Evolutionary conservation across 495 filamentous ascomycete species (phyloP).

Genomic region (Amorphotheca resinae): DNA sequence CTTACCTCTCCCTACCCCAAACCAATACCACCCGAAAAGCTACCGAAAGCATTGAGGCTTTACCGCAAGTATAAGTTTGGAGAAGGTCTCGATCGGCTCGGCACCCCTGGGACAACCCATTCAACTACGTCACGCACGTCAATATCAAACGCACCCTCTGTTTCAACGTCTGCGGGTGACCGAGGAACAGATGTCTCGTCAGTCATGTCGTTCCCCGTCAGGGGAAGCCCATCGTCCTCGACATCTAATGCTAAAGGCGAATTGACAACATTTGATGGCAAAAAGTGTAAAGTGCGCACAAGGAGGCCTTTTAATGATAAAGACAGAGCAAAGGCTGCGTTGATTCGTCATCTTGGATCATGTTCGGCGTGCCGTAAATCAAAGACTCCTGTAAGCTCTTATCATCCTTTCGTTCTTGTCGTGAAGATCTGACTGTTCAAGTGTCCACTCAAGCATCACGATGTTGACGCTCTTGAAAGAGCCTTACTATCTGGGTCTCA

Average conservation of each 20-base stretch:
- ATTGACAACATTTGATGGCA: conserved; percentile 12
- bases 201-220: conserved; percentile 16
- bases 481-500: not conserved
- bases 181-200: conserved; percentile 11
- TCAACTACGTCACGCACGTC: conserved; percentile 4
- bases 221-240: conserved; percentile 10
- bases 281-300: conserved; percentile 6
- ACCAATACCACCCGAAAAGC: conserved; percentile 14
- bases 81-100: not conserved
- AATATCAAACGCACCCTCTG: conserved; percentile 7
- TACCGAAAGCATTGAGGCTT: conserved; percentile 11
- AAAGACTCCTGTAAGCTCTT: conserved; percentile 13
- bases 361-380: conserved; percentile 8
- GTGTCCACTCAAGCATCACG: conserved; percentile 20
- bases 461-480: conserved; percentile 11
- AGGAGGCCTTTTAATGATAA: conserved; percentile 4
- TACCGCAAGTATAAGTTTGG: conserved; percentile 7
- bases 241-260: conserved; percentile 6
- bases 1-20: conserved; percentile 14
- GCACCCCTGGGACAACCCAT: conserved; percentile 1
- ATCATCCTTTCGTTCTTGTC: conserved; percentile 1
- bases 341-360: conserved; percentile 14
- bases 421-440: conserved; percentile 1
- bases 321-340: conserved; percentile 15
- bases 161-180: conserved; percentile 9